phyloP scores from a whole-genome alignment of 2,329 filamentous ascomycete genomes.

The Penicillium digitatum region DNA sequence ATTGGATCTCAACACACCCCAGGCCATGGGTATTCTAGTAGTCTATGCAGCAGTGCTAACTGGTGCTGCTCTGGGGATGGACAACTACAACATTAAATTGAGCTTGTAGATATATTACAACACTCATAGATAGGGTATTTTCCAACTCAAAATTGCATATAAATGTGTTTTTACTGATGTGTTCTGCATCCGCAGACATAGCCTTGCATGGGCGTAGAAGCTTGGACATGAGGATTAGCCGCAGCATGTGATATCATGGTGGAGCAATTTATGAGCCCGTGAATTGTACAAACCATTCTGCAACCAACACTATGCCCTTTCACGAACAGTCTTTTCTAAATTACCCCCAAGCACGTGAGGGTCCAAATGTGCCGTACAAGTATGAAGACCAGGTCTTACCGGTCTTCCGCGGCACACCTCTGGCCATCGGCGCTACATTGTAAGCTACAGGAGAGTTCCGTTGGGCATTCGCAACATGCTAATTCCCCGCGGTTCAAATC shows the following conservation, averaged over 20 bases:
- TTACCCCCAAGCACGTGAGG: slow-evolving; percentile 39
- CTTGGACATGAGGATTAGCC: not conserved
- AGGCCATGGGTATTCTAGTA: slow-evolving; percentile 70
- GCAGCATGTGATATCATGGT: slow-evolving; percentile 16
- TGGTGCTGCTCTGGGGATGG: slow-evolving; percentile 53
- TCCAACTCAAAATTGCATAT: not conserved
- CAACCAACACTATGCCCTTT: slow-evolving; percentile 18
- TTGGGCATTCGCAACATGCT: not conserved
- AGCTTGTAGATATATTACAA: slow-evolving; percentile 18
- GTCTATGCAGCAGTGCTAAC: slow-evolving; percentile 68
- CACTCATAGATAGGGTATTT: not conserved
- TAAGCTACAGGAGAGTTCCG: slow-evolving; percentile 39
- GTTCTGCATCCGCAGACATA: not conserved
- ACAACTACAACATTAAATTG: slow-evolving; percentile 37
- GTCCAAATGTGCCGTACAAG: slow-evolving; percentile 44
- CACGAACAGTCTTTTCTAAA: slow-evolving; percentile 29
- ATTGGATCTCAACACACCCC: slow-evolving; percentile 61
- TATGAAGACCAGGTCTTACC: slow-evolving; percentile 62
- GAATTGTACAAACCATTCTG: not conserved
- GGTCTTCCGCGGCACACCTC: slow-evolving; percentile 60
- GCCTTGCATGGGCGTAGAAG: not conserved
- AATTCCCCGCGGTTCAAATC: not conserved
- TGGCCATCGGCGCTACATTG: slow-evolving; percentile 61
- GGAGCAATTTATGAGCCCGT: not conserved
- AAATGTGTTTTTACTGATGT: not conserved